Percentiles rank a stretch among this genome's conserved stretches.
These are phyloP conservation scores for Zopfia rhizophila DNA, from an alignment of 2,329 filamentous ascomycete species.

Conservation along the genomic window DNA sequence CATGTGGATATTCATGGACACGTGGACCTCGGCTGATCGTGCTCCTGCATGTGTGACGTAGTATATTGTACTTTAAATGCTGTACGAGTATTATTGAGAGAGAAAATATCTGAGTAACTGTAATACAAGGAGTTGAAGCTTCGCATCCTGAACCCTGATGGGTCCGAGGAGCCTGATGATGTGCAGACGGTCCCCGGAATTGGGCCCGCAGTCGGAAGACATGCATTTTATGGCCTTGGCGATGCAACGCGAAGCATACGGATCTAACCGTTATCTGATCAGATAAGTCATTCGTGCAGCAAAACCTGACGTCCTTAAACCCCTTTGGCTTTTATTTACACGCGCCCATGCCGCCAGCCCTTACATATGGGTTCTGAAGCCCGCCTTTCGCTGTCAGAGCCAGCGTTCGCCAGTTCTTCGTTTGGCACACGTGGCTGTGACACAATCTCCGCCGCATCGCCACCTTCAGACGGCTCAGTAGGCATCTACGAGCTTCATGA, in stretches of 20 bases:
- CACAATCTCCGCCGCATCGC: slow-evolving; percentile 30
- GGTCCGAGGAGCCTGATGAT: too few relatives aligned
- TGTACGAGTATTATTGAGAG: too few relatives aligned
- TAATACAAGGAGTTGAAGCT: too few relatives aligned
- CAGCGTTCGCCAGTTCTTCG: slow-evolving; percentile 28
- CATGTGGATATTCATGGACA: slow-evolving; percentile 22
- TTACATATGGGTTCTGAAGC: slow-evolving; percentile 37
- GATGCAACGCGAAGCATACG: too few relatives aligned
- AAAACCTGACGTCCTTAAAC: slow-evolving; percentile 13
- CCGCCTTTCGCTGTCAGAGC: slow-evolving; percentile 21
- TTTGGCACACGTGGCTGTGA: slow-evolving; percentile 29
- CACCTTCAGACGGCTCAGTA: slow-evolving; percentile 29
- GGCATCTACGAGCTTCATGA: slow-evolving; percentile 45
- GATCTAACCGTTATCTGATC: slow-evolving; percentile 33
- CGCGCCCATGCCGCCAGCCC: slow-evolving; percentile 28
- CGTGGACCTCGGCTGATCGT: slow-evolving; percentile 42
- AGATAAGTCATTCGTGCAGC: slow-evolving; percentile 24
- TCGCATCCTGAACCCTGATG: too few relatives aligned
- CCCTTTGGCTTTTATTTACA: slow-evolving; percentile 9
- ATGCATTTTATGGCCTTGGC: too few relatives aligned
- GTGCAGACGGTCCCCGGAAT: too few relatives aligned
- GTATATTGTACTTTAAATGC: too few relatives aligned
- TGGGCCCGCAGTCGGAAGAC: too few relatives aligned
- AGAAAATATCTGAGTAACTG: too few relatives aligned
- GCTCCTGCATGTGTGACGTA: too few relatives aligned